These are phyloP conservation scores for Magnaporthales sp. DNA, from an alignment of 2,329 filamentous ascomycete species.

Conservation along the genomic window DNA sequence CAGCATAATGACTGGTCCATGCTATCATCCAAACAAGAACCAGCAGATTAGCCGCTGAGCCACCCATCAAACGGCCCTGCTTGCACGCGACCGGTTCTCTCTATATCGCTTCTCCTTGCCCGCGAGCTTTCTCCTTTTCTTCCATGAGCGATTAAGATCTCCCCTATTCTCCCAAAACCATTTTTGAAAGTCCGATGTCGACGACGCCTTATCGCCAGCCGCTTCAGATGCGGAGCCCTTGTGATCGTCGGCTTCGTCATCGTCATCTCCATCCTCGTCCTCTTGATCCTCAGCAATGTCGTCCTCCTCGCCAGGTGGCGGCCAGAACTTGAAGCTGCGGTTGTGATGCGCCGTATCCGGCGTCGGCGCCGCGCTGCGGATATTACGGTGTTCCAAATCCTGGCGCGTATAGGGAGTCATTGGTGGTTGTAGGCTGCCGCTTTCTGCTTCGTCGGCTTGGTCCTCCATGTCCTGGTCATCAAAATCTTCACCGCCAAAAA, in stretches of 20 bases:
- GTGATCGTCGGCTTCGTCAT: conserved; percentile 11
- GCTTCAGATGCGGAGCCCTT: conserved; percentile 8
- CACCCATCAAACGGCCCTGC: conserved; percentile 1
- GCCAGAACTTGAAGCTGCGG: conserved; percentile 52
- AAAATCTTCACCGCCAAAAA: conserved; percentile 57
- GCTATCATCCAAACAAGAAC: background rate
- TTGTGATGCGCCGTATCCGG: conserved; percentile 81
- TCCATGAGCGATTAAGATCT: conserved; percentile 58
- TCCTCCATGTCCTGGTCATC: conserved; percentile 22
- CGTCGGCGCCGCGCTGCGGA: conserved; percentile 88
- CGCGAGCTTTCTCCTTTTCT: conserved; percentile 51
- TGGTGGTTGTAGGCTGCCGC: conserved; percentile 36
- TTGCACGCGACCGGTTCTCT: conserved; percentile 44
- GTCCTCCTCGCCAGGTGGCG: conserved; percentile 34
- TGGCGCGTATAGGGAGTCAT: conserved; percentile 77
- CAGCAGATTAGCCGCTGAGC: conserved; percentile 8
- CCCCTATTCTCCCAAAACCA: conserved; percentile 62
- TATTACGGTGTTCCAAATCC: conserved; percentile 64
- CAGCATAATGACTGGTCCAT: background rate
- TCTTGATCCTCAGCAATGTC: conserved; percentile 35
- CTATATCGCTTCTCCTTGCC: conserved; percentile 59
- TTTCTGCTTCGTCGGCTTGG: conserved; percentile 22
- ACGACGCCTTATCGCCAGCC: conserved; percentile 6
- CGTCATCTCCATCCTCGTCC: conserved; percentile 21
- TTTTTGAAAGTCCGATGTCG: conserved; percentile 48